These are phyloP conservation scores for Sclerotinia glacialis DNA, from an alignment of 2,329 filamentous ascomycete species.

Conservation along the genomic window DNA sequence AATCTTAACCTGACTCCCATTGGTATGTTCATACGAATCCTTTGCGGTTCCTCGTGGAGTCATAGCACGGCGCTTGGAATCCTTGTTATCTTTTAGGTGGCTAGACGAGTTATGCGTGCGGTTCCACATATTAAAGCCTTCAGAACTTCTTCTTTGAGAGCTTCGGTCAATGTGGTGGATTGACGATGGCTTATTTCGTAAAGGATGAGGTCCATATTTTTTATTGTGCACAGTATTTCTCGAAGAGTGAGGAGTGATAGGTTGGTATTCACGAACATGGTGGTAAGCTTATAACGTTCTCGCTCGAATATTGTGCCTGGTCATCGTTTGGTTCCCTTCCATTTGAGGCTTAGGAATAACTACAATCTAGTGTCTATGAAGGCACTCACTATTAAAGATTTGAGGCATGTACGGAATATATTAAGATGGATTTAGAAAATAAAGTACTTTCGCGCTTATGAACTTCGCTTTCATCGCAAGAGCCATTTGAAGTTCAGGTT, in stretches of 20 bases:
- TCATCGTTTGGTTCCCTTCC: not conserved
- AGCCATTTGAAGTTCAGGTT: slow-evolving; percentile 10
- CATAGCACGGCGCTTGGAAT: not conserved
- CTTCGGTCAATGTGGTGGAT: slow-evolving; percentile 6
- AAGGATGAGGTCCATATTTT: not conserved
- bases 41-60: not conserved
- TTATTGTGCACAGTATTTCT: not conserved
- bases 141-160: not conserved
- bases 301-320: not conserved
- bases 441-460: not conserved
- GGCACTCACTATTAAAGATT: not conserved
- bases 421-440: not conserved
- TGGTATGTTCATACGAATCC: slow-evolving; percentile 1
- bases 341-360: not conserved
- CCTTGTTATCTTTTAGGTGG: not conserved
- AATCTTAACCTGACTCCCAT: not conserved
- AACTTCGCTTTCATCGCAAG: not conserved
- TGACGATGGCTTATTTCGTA: not conserved
- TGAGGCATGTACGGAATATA: not conserved
- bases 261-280: slow-evolving; percentile 16
- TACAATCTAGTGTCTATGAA: not conserved
- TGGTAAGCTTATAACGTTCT: slow-evolving; percentile 23
- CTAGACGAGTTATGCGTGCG: not conserved
- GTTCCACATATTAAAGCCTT: slow-evolving; percentile 1
- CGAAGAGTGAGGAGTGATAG: not conserved